Base-by-base conservation (phyloP, 2,329 filamentous ascomycete genomes). In the Colletotrichum liaoningense region DNA sequence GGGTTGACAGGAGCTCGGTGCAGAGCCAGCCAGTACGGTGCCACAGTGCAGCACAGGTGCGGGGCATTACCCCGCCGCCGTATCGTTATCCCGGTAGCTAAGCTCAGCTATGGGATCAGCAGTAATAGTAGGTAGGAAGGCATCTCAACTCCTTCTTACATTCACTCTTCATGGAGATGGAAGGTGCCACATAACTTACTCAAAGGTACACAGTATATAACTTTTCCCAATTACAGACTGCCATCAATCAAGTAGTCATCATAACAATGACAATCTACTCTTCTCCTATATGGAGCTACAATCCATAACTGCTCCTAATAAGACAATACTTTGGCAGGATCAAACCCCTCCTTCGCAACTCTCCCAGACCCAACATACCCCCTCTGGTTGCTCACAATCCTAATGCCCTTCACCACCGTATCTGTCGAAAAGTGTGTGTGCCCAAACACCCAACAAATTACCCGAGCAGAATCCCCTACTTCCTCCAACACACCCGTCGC, bases 381-480 rank as follows among this genome's bases (percentile, higher is more conserved):
- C n/a, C 84, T 79, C 79, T 87, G 86, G 62, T 87, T 88, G 6
- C 82, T 80, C 60, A 87, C 79, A n/a, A 88, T 63, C 46, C 78
- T 79, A 1, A 84, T 80, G 1, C 82, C 81, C 3, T 80, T 72
- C 35, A 76, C 74, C 42, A 75, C 62, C 9, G 83, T 79, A 62
- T 83, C 78, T 2, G 81, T 85, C 4, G 83, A 84, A 72, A 81
- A 86, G 75, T 88, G 86, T 0, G 86, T 88, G 70, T 88, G 86
- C 0, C 86, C 87, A 81, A 88, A 86, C 59, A 85, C 81, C 85
- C 85, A 88, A 5, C 75, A 66, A 12, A 77, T 79, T 1, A 88
- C 82, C 4, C 33, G 30, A 24, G 77, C 76, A 35, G 75, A 73
- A 79, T 82, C 83, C 38, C 81, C 83, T 35, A 72, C 76, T 24